Evolutionary conservation across 2,329 filamentous ascomycete species (phyloP), one percentile per base, ranked within the genome.

Genomic region (Penicillium digitatum): DNA sequence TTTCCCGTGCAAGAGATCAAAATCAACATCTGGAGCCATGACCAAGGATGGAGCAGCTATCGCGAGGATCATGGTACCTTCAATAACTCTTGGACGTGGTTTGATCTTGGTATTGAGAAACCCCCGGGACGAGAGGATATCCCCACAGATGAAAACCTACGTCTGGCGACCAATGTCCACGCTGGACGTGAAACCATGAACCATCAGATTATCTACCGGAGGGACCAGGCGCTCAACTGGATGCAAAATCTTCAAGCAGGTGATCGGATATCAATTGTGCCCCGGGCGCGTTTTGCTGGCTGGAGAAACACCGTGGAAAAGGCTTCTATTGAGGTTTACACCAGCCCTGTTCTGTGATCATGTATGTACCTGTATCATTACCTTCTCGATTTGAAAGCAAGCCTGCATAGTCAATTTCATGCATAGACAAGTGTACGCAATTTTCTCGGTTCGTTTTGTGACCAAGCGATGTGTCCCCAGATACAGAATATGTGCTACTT

Each of bases 401-500:
- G 16, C 6, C 5, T 26, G 8, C 5, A 34, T 44, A 20, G 10
- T 27, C 18, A 24, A 34, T 8, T 14, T 14, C 2, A 18, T 42
- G 32, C 14, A 31, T 24, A 18, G 3, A 3, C 7, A 16, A n/a
- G 10, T 18, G 9, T 12, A 3, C 6, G 22, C 12, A 20, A 12
- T 3, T 4, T 29, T 29, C 8, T 18, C 10, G 24, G 18, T 10
- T 18, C 16, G 8, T 40, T 22, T 20, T 14, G 18, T 26, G 6
- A 40, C 32, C 14, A 32, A 54, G 49, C 37, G 37, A 16, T 34
- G 29, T 32, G n/a, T 46, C 54, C 67, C 52, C 2, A 77, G 78
- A 49, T 75, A 73, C 34, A 83, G 71, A 18, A 83, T 54, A 26
- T 76, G 74, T 0, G 79, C 77, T 14, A 81, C 77, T 56, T 81